Conservation (phyloP, 306 rosid genomes). For the Abrus precatorius region DNA sequence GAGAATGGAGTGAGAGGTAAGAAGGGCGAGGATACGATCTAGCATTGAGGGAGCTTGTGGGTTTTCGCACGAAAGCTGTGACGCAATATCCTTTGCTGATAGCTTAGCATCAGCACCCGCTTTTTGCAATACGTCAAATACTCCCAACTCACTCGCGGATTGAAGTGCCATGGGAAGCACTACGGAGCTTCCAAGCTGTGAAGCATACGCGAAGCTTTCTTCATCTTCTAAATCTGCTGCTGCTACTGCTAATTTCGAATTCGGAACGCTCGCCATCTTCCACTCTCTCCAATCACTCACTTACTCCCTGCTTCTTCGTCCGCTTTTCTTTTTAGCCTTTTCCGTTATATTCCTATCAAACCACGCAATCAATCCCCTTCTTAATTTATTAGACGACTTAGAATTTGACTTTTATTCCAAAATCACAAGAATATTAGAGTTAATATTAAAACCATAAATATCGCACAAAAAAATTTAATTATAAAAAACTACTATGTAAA, state of each 20-base stretch:
- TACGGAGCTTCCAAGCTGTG: constrained; percentile 31
- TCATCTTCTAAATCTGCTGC: constrained; percentile 34
- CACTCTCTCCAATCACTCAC: no score
- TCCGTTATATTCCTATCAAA: no score
- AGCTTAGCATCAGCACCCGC: constrained; percentile 50
- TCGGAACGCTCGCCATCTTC: neutral
- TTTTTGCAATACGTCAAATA: constrained; percentile 61
- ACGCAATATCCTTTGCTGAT: constrained; percentile 55
- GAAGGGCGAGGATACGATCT: constrained; percentile 65
- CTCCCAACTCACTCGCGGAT: constrained; percentile 55
- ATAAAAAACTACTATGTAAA: no score
- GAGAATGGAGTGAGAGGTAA: constrained; percentile 57
- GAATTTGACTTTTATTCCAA: no score
- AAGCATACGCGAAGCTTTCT: constrained; percentile 54
- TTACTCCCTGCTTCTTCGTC: no score
- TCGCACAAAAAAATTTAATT: no score
- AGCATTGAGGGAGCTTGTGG: constrained; percentile 58
- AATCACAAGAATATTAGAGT: no score
- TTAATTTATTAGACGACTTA: no score
- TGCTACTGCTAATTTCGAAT: no score
- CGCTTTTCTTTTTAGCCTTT: no score
- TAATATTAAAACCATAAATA: no score
- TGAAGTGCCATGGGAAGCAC: constrained; percentile 57
- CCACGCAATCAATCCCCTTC: no score
- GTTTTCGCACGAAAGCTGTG: constrained; percentile 50